These are phyloP conservation scores for Rhynchosporium secalis DNA, from an alignment of 2,329 filamentous ascomycete species.

Conservation along the genomic window DNA sequence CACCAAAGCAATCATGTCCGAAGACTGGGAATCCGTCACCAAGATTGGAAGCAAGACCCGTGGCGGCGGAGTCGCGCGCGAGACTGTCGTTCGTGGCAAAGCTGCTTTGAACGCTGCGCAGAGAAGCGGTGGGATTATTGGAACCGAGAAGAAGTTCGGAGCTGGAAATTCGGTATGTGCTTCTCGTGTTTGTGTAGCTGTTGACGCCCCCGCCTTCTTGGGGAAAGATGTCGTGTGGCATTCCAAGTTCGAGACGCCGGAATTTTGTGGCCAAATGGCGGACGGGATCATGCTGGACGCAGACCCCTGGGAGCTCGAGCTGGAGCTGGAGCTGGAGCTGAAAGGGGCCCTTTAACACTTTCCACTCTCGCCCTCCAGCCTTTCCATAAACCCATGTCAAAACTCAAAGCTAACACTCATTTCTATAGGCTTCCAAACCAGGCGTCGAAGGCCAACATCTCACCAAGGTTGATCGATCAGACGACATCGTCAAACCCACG, in stretches of 20 bases:
- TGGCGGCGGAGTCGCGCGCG: conserved; percentile 65
- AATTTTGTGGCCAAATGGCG: too few species aligned
- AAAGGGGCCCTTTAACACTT: too few species aligned
- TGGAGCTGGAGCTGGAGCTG: too few species aligned
- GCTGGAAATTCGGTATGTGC: conserved; percentile 75
- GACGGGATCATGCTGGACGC: too few species aligned
- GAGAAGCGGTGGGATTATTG: conserved; percentile 72
- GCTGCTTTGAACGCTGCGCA: conserved; percentile 83
- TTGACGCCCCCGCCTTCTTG: background rate
- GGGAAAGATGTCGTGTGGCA: too few species aligned
- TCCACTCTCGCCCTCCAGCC: too few species aligned
- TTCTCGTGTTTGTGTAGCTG: background rate
- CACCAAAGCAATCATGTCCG: conserved; percentile 46
- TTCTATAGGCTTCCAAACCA: conserved; percentile 50
- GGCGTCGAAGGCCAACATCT: conserved; percentile 84
- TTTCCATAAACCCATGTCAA: background rate
- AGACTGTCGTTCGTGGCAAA: conserved; percentile 88
- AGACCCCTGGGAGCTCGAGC: too few species aligned
- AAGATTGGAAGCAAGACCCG: conserved; percentile 90
- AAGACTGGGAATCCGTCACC: conserved; percentile 84
- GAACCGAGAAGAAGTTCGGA: conserved; percentile 89
- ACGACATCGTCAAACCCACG: conserved; percentile 98
- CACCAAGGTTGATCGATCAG: conserved; percentile 95
- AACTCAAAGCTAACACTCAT: conserved; percentile 18
- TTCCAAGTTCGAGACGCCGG: too few species aligned